These are phyloP conservation scores for Metschnikowia hibisci DNA, from an alignment of 805 yeast species.

Conservation along the genomic window DNA sequence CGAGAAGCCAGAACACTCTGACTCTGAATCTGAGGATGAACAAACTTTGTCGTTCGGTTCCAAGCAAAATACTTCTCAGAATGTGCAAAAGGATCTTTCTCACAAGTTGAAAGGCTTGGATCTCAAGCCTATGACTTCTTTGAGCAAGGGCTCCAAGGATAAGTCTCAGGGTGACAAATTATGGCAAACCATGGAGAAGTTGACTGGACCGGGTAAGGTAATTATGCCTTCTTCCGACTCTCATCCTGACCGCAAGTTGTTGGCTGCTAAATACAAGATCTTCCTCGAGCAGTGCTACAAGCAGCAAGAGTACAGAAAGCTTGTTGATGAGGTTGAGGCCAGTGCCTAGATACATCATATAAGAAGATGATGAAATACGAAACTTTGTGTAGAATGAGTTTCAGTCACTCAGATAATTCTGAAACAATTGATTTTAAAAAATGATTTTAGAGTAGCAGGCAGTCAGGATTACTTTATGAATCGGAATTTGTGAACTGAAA, in stretches of 20 bases:
- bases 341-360: background rate
- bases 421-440: too few species aligned
- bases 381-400: background rate
- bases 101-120: slow-evolving; percentile 34
- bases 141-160: slow-evolving; percentile 19
- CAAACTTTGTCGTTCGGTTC: slow-evolving; percentile 58
- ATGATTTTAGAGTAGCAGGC: too few species aligned
- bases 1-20: slow-evolving; percentile 16
- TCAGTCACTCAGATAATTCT: too few species aligned
- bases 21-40: slow-evolving; percentile 43
- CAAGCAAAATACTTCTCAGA: slow-evolving; percentile 35
- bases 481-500: too few species aligned
- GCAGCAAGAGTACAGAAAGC: slow-evolving; percentile 70
- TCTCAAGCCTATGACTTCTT: slow-evolving; percentile 38
- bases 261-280: slow-evolving; percentile 76
- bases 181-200: slow-evolving; percentile 82
- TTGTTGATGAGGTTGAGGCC: slow-evolving; percentile 53
- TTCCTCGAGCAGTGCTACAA: slow-evolving; percentile 83
- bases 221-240: slow-evolving; percentile 59
- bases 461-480: too few species aligned
- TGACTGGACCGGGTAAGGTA: slow-evolving; percentile 81
- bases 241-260: slow-evolving; percentile 64
- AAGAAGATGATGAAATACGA: background rate
- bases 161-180: slow-evolving; percentile 51
- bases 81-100: slow-evolving; percentile 49